These are phyloP conservation scores for Aspergillus candidus DNA, from an alignment of 2,329 filamentous ascomycete genomes.

Conservation along the genomic window DNA sequence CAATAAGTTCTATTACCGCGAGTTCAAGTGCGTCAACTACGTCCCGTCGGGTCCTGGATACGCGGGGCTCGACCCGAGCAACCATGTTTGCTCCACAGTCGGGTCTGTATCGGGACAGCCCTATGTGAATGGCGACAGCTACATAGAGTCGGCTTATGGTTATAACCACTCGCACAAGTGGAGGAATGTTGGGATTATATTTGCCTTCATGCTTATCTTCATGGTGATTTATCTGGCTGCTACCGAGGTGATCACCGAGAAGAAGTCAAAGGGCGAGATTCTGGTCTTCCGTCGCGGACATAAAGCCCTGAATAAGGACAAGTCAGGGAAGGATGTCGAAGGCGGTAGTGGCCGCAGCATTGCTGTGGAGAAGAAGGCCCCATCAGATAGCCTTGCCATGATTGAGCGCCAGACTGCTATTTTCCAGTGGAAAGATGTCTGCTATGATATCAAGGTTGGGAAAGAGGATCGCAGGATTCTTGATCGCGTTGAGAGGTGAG, in stretches of 20 bases:
- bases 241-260: constrained; percentile 37
- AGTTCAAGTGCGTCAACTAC: constrained; percentile 47
- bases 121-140: constrained; percentile 55
- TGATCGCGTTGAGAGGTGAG: constrained; percentile 46
- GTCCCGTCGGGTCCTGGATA: constrained; percentile 40
- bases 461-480: constrained; percentile 57
- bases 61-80: constrained; percentile 15
- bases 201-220: constrained; percentile 57
- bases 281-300: constrained; percentile 10
- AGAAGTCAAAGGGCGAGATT: constrained; percentile 8
- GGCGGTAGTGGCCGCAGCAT: background rate
- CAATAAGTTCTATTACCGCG: constrained; percentile 67
- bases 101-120: constrained; percentile 50
- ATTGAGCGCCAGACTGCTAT: constrained; percentile 58
- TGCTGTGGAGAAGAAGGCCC: background rate
- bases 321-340: constrained; percentile 4
- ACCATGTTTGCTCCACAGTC: constrained; percentile 52
- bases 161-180: constrained; percentile 57
- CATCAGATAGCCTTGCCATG: background rate
- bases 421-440: constrained; percentile 77
- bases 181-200: constrained; percentile 62
- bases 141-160: constrained; percentile 47
- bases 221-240: constrained; percentile 49
- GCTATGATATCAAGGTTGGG: constrained; percentile 73
- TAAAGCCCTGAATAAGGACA: background rate